phyloP scores from a whole-genome alignment of 1,284 basidiomycete genomes.

The Microbotryum saponariae region DNA sequence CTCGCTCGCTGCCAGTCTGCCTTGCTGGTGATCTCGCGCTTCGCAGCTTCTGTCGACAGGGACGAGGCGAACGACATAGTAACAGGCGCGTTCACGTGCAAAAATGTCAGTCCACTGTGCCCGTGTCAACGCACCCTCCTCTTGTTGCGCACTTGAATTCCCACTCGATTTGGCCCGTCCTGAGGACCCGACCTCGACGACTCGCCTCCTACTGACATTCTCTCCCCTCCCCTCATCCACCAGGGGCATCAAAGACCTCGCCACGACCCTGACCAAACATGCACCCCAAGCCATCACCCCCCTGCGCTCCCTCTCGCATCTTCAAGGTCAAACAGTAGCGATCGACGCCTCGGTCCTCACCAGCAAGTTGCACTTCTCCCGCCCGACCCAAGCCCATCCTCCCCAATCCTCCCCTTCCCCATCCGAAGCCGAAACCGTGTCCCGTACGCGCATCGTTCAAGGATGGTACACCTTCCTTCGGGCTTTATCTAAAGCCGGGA shows the following conservation, averaged over 20 bases:
- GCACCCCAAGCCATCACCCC: slow-evolving; percentile 10
- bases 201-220: too few relatives aligned
- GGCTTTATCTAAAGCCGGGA: slow-evolving; percentile 7
- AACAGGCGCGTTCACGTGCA: too few relatives aligned
- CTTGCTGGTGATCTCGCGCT: too few relatives aligned
- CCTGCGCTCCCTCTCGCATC: slow-evolving; percentile 7
- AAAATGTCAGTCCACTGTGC: too few relatives aligned
- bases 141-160: too few relatives aligned
- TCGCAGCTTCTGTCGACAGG: too few relatives aligned
- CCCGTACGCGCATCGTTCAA: slow-evolving; percentile 1
- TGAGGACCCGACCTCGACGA: too few relatives aligned
- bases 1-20: too few relatives aligned
- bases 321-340: slow-evolving; percentile 10
- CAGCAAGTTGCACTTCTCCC: slow-evolving; percentile 20
- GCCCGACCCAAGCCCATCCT: too few relatives aligned
- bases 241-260: slow-evolving; percentile 27
- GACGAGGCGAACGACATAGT: too few relatives aligned
- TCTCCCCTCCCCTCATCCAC: background rate
- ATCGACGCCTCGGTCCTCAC: slow-evolving; percentile 28
- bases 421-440: background rate
- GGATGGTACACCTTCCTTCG: slow-evolving; percentile 24
- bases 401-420: background rate
- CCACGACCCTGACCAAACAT: slow-evolving; percentile 1
- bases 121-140: too few relatives aligned
- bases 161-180: too few relatives aligned